phyloP scores from a whole-genome alignment of 257 asterid species.

The Jasminum sambac region DNA sequence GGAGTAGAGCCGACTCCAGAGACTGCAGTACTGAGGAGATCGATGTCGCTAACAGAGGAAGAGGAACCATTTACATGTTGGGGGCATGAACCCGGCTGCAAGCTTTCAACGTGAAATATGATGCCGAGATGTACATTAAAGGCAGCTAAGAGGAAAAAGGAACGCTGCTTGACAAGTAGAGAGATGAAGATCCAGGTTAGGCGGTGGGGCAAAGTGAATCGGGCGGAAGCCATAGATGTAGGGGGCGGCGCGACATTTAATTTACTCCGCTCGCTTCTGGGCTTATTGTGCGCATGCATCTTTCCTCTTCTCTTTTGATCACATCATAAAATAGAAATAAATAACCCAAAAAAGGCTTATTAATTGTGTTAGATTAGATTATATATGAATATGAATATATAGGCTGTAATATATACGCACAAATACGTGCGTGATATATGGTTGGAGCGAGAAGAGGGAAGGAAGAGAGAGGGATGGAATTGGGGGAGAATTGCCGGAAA shows the following conservation, averaged over 20 bases:
- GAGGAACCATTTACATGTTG: conserved; percentile 54
- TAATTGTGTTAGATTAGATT: too few species aligned
- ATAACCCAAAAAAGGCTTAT: background rate
- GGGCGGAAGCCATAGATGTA: conserved; percentile 79
- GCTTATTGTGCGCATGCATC: conserved; percentile 90
- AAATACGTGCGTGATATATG: too few species aligned
- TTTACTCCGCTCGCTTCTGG: conserved; percentile 86
- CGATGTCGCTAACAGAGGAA: conserved; percentile 60
- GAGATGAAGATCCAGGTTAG: conserved; percentile 67
- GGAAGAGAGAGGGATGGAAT: too few species aligned
- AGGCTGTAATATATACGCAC: too few species aligned
- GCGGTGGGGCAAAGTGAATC: conserved; percentile 55
- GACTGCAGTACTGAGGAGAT: conserved; percentile 84
- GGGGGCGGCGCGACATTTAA: conserved; percentile 84
- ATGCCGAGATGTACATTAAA: conserved; percentile 76
- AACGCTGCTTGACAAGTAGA: conserved; percentile 67
- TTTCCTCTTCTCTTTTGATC: conserved; percentile 54
- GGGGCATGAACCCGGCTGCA: conserved; percentile 62
- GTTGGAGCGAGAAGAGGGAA: too few species aligned
- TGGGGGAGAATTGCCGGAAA: too few species aligned
- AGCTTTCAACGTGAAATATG: conserved; percentile 87
- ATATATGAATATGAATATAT: too few species aligned
- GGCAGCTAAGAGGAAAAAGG: conserved; percentile 87
- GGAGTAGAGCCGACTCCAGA: conserved; percentile 59
- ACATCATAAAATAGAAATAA: too few species aligned